These are phyloP conservation scores for Fimicolochytrium jonesii DNA, from an alignment of 192 early-diverging fungal species.

Conservation along the genomic window DNA sequence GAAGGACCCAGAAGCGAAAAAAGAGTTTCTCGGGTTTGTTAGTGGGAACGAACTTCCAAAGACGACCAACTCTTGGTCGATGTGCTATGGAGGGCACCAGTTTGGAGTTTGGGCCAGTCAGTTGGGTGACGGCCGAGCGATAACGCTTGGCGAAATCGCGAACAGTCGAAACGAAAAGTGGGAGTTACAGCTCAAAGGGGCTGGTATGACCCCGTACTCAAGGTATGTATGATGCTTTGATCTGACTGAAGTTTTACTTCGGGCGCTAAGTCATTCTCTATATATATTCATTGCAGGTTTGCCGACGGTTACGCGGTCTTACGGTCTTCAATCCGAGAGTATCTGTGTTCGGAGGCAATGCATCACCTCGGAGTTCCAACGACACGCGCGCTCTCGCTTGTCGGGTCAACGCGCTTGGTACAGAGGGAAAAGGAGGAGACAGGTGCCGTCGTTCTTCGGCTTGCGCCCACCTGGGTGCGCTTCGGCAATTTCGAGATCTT, in stretches of 20 bases:
- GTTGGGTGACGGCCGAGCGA: slow-evolving; percentile 84
- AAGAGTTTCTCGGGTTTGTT: slow-evolving; percentile 8
- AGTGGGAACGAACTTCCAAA: slow-evolving; percentile 46
- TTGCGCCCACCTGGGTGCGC: slow-evolving; percentile 73
- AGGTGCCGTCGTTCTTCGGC: slow-evolving; percentile 71
- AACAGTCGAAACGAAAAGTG: slow-evolving; percentile 35
- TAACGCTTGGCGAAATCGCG: slow-evolving; percentile 64
- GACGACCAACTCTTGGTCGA: slow-evolving; percentile 32
- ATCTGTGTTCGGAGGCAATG: slow-evolving; percentile 70
- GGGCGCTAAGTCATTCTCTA: too few species aligned
- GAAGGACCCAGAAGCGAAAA: background rate
- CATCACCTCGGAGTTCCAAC: slow-evolving; percentile 70
- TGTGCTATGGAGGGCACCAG: slow-evolving; percentile 49
- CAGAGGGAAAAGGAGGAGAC: slow-evolving; percentile 61
- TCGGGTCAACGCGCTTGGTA: slow-evolving; percentile 57
- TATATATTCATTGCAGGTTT: too few species aligned
- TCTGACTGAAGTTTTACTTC: too few species aligned
- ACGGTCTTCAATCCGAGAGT: slow-evolving; percentile 85
- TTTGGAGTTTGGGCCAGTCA: slow-evolving; percentile 55
- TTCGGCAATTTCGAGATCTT: slow-evolving; percentile 88
- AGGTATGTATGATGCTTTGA: too few species aligned
- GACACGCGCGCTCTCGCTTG: slow-evolving; percentile 67
- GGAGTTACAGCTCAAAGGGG: slow-evolving; percentile 86
- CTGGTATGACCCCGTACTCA: slow-evolving; percentile 80
- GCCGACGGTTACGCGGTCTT: slow-evolving; percentile 85